These are phyloP conservation scores for Sporothrix pseudoabietina DNA, from an alignment of 2,329 filamentous ascomycete genomes.

Conservation along the genomic window DNA sequence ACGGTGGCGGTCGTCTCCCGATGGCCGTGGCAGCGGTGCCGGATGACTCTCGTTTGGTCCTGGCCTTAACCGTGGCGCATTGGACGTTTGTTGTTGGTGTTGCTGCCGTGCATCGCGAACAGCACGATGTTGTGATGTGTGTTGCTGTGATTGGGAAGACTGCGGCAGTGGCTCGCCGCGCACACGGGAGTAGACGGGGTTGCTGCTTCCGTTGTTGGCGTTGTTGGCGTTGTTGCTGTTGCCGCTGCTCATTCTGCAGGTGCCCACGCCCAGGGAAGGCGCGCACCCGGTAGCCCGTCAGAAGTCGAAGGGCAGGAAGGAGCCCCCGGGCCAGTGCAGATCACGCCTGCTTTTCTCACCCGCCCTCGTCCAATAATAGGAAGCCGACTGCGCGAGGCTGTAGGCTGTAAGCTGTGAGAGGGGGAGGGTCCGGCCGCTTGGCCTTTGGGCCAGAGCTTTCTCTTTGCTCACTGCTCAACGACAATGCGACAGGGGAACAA, in stretches of 20 bases:
- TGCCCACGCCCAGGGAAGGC: slow-evolving; percentile 12
- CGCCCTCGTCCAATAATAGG: slow-evolving; percentile 4
- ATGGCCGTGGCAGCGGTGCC: neutral
- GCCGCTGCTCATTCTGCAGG: neutral
- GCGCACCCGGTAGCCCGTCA: slow-evolving; percentile 6
- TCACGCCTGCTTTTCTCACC: neutral
- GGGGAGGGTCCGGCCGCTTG: slow-evolving; percentile 15
- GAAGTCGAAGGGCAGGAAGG: neutral
- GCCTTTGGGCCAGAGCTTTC: neutral
- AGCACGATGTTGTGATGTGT: neutral
- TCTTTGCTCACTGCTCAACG: neutral
- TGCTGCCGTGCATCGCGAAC: neutral
- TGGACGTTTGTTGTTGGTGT: neutral
- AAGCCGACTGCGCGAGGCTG: neutral
- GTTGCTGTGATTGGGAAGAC: neutral
- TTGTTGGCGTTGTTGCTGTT: slow-evolving; percentile 5
- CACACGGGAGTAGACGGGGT: slow-evolving; percentile 13
- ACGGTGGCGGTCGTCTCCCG: neutral
- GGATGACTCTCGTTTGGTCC: neutral
- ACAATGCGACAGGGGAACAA: neutral
- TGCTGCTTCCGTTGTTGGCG: slow-evolving; percentile 16
- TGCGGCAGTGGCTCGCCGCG: slow-evolving; percentile 7
- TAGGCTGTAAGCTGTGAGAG: neutral
- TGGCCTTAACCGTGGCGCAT: slow-evolving; percentile 9
- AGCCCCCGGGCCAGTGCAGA: neutral